Evolutionary conservation across 176 grass and related monocot genomes (phyloP), one percentile per base, ranked within the genome.

Genomic region (Lolium rigidum): DNA sequence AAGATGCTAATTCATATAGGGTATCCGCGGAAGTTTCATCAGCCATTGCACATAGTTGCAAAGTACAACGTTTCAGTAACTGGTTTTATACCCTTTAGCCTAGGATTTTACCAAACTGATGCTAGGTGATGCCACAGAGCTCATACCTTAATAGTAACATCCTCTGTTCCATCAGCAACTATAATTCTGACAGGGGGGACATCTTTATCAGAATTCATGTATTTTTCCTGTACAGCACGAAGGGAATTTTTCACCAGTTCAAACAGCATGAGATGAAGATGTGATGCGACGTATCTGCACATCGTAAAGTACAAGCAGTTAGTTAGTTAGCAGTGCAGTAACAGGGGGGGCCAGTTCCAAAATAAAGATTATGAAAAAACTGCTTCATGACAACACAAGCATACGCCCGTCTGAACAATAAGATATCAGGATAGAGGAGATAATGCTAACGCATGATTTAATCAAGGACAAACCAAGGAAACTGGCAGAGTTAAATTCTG

Each of bases 201-300:
- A 80, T 92, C 89, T 90, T 92, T 83, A 84, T 98, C 91, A 75
- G 95, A 93, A 89, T 95, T 83, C 91, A 95, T 98, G 37, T 86
- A 90, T 41, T 69, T 90, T 87, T 98, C 95, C 71, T 98, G 95
- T 87, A 98, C 95, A 4, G 95, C 95, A 72, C 95, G 92, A 73
- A 98, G 84, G 37, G 95, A 98, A 88, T 98, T 98, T 79, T 98
- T 98, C 65, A 98, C 95, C 90, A 98, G 86, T 90, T 98, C 95
- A 83, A 98, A 92, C 54, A 98, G 51, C 95, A 98, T 98, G 75
- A 95, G 91, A 85, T 98, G 91, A 15, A 98, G 89, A 90, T 98
- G 95, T 38, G 77, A 80, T 49, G 91, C 18, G 21, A 98, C 95
- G 65, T 98, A 95, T 65, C 95, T 98, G 87, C 76, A 91, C 49